Percentiles rank a stretch among this genome's conserved stretches.
Conservation (phyloP, 495 filamentous ascomycete species). For the Aspergillus bridgeri region DNA sequence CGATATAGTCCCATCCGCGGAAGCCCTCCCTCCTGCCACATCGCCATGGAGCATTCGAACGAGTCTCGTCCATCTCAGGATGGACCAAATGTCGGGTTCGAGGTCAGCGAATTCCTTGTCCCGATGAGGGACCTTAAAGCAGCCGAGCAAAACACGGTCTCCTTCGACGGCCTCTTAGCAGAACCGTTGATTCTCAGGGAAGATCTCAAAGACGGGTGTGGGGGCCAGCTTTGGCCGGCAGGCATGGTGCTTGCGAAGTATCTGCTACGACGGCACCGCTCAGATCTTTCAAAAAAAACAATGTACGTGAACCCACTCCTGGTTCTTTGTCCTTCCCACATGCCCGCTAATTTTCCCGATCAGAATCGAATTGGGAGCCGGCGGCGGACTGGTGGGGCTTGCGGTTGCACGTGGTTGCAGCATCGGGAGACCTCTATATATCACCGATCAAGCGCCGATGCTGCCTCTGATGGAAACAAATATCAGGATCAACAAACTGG, state of each 20-base stretch:
- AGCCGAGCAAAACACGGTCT: conserved; percentile 58
- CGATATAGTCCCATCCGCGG: neutral
- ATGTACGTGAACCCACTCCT: conserved; percentile 65
- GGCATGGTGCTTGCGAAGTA: conserved; percentile 85
- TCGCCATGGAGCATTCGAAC: neutral
- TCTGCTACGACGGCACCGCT: conserved; percentile 65
- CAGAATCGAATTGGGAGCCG: conserved; percentile 90
- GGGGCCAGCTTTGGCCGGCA: conserved; percentile 90
- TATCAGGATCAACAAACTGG: conserved; percentile 70
- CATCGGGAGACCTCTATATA: conserved; percentile 46
- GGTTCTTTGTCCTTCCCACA: conserved; percentile 4
- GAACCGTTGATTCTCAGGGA: conserved; percentile 73
- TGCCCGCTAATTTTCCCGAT: neutral
- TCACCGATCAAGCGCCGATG: conserved; percentile 89
- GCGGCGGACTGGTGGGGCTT: conserved; percentile 78
- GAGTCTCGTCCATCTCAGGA: neutral
- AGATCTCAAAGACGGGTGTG: conserved; percentile 82
- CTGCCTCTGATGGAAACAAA: conserved; percentile 78
- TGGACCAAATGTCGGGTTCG: conserved; percentile 15
- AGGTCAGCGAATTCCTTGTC: conserved; percentile 64
- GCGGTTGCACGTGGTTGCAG: conserved; percentile 38
- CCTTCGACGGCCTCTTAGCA: conserved; percentile 71
- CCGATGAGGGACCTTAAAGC: conserved; percentile 60
- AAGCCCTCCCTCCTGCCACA: neutral
- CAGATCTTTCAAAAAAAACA: conserved; percentile 56